Conservation (phyloP, 164 flowering plant genomes). For the Berberis vulgaris region DNA sequence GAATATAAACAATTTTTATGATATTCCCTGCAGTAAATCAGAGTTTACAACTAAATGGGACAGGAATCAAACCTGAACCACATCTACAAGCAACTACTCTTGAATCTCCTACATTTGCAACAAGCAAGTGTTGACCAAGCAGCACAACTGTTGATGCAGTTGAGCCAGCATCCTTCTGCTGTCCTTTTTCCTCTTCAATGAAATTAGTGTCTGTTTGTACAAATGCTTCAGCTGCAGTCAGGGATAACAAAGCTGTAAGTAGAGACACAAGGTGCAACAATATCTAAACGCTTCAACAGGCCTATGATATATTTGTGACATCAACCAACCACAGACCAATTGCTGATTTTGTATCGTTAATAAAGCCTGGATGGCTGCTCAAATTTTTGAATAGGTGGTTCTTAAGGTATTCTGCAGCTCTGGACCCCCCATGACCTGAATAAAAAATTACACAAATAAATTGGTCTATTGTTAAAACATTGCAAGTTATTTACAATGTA, state of each 20-base stretch:
- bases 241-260: not conserved
- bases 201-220: slow-evolving; percentile 58
- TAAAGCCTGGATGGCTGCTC: slow-evolving; percentile 57
- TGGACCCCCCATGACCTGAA: slow-evolving; percentile 78
- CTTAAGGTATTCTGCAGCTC: slow-evolving; percentile 73
- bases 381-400: slow-evolving; percentile 68
- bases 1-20: not conserved
- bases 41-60: slow-evolving; percentile 2
- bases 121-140: slow-evolving; percentile 48
- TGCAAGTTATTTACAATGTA: too few relatives aligned
- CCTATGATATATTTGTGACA: not conserved
- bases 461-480: too few relatives aligned
- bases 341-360: slow-evolving; percentile 61
- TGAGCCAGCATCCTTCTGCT: slow-evolving; percentile 70
- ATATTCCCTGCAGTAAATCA: slow-evolving; percentile 5
- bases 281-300: not conserved
- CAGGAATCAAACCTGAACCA: slow-evolving; percentile 57
- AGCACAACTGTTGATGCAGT: slow-evolving; percentile 76
- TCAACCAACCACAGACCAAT: slow-evolving; percentile 44
- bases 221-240: slow-evolving; percentile 60
- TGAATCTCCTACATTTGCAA: slow-evolving; percentile 90
- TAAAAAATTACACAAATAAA: slow-evolving; percentile 3
- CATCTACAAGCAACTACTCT: slow-evolving; percentile 64
- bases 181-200: slow-evolving; percentile 57
- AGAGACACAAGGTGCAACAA: not conserved